Percentiles rank a stretch among this genome's conserved stretches.
These are phyloP conservation scores for Parietaria judaica DNA, from an alignment of 306 rosid genomes.

Conservation along the genomic window DNA sequence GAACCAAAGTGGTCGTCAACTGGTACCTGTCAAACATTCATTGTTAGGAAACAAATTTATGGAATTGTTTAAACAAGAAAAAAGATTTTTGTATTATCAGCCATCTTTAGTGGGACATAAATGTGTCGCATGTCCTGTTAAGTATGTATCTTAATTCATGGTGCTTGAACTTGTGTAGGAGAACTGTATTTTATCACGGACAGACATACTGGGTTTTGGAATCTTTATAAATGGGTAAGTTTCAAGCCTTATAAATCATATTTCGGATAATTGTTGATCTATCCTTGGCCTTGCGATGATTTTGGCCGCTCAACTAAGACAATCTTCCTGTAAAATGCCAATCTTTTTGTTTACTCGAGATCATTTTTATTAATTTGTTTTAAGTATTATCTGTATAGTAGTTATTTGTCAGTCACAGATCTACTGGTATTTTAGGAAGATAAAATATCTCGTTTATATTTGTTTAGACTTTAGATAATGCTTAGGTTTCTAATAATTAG, in stretches of 20 bases:
- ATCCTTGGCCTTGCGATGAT: not conserved
- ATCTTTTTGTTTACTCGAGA: no score
- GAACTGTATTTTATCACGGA: constrained; percentile 81
- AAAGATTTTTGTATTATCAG: no score
- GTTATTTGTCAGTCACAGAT: no score
- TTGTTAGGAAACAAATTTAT: not conserved
- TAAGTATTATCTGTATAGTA: no score
- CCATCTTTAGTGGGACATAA: no score
- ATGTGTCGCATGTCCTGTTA: not conserved
- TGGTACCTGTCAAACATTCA: constrained; percentile 33
- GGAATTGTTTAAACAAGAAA: no score
- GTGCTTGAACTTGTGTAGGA: constrained; percentile 49
- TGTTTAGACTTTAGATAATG: no score
- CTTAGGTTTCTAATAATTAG: no score
- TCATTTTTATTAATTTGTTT: no score
- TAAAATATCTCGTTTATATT: no score
- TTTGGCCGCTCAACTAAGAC: not conserved
- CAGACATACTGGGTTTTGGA: constrained; percentile 81
- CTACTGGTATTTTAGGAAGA: no score
- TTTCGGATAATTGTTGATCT: not conserved
- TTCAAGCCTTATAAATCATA: constrained; percentile 7
- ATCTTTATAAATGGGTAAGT: constrained; percentile 87
- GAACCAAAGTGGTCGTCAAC: constrained; percentile 95
- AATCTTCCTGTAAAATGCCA: no score
- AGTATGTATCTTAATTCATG: not conserved